Evolutionary conservation across 192 early-diverging fungal genomes (phyloP), one percentile per base, ranked within the genome.

Genomic region (Gamsiella multidivaricata): DNA sequence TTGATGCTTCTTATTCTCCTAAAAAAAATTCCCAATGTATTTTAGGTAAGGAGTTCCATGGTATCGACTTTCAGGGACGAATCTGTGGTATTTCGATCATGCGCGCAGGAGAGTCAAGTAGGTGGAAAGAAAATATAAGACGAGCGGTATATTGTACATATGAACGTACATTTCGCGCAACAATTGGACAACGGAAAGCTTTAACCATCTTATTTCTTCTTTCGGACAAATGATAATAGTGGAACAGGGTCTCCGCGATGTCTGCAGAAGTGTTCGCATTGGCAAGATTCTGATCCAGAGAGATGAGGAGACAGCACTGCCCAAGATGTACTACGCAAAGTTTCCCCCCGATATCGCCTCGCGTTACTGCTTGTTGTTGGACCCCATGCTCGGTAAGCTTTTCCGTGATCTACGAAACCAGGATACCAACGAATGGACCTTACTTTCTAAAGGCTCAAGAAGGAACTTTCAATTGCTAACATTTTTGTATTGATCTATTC

Each of bases 11-110:
- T 53, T 53, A 29, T 53, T 26, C 29, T 26, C 17, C 17, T 53
- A 18, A 29, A 31, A 54, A 54, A 54, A 54, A 54, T 18, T n/a
- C n/a, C n/a, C n/a, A n/a, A n/a, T n/a, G n/a, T n/a, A n/a, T n/a
- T n/a, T 39, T 70, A 65, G 91, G 89, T 26, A 78, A 81, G 36
- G 78, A 88, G 22, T 94, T 87, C 69, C 49, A 85, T 65, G 95
- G 95, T 49, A 88, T 94, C 20, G 88, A 82, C 28, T 94, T 95
- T 64, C 82, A 91, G 66, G 94, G 94, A 60, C 85, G 92, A 37
- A 97, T 97, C 72, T 97, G 95, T 81, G 95, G 95, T 29, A 93
- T 97, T 5, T 95, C 94, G 15, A 98, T 98, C 58, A 96, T 98
- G 95, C 85, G 94, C 26, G 96, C 96, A n/a, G 96, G 96, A 67